Conservation (phyloP, 345 rosid species). For the Salix arbutifolia region DNA sequence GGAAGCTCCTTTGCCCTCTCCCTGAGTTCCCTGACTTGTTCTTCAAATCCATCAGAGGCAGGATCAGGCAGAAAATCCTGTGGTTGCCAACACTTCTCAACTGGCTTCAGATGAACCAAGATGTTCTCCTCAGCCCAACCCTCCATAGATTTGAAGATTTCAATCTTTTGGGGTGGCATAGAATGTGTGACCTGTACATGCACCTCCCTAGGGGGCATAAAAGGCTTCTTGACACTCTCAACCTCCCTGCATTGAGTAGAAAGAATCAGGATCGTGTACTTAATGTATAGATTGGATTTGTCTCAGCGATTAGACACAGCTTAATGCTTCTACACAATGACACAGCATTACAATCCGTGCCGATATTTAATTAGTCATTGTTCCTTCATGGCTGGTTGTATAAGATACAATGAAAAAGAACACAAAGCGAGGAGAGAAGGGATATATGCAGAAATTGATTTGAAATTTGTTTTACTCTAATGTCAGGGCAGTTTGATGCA, state of each 20-base stretch:
- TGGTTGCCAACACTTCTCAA: constrained; percentile 93
- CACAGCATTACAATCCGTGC: background rate
- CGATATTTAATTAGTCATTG: background rate
- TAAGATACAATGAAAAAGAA: background rate
- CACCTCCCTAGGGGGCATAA: constrained; percentile 67
- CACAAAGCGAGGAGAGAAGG: background rate
- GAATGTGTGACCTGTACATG: constrained; percentile 89
- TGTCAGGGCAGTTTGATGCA: no score
- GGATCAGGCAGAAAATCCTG: constrained; percentile 91
- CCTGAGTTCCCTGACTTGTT: constrained; percentile 75
- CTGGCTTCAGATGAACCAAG: constrained; percentile 66
- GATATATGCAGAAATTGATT: constrained; percentile 4
- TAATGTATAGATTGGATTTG: background rate
- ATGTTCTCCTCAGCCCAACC: constrained; percentile 78
- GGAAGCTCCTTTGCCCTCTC: constrained; percentile 79
- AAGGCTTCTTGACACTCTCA: constrained; percentile 67
- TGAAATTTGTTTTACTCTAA: no score
- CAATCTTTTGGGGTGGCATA: constrained; percentile 86
- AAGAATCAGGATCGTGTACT: background rate
- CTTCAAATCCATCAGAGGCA: constrained; percentile 70
- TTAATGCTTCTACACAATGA: background rate
- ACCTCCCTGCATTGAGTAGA: constrained; percentile 55
- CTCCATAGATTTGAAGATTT: constrained; percentile 82
- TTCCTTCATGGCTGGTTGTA: background rate
- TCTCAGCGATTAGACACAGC: background rate